A percentile compares a stretch with the other conserved stretches of the same genome.
phyloP scores from a whole-genome alignment of 108 stramenopile genomes.

The Discostella stelligeroides region DNA sequence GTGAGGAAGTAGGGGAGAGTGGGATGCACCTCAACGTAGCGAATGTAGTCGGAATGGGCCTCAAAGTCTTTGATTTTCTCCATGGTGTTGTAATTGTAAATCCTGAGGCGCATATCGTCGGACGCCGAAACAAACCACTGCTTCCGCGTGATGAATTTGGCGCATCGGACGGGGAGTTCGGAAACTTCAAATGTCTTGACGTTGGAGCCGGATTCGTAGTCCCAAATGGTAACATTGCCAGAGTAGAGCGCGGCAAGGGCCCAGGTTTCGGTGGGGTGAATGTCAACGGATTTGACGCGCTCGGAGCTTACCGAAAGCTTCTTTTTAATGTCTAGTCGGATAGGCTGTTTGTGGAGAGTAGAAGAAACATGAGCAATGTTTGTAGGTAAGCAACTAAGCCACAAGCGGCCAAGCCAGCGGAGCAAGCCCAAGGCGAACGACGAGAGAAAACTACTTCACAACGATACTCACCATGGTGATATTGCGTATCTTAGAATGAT shows the following conservation, averaged over 20 bases:
- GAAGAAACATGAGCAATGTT: neutral
- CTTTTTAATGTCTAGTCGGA: slow-evolving; percentile 89
- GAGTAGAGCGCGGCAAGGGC: slow-evolving; percentile 96
- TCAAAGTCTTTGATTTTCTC: slow-evolving; percentile 98
- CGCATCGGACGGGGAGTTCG: slow-evolving; percentile 95
- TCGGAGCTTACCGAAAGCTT: slow-evolving; percentile 90
- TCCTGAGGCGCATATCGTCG: slow-evolving; percentile 93
- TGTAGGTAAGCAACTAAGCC: no score
- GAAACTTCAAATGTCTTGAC: slow-evolving; percentile 96
- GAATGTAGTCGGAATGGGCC: slow-evolving; percentile 99
- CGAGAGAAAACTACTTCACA: no score
- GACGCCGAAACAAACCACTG: slow-evolving; percentile 95
- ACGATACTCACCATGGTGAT: no score
- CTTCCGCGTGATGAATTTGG: slow-evolving; percentile 96
- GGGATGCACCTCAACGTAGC: slow-evolving; percentile 97
- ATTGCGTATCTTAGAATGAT: no score
- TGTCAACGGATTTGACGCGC: slow-evolving; percentile 97
- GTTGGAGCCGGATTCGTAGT: slow-evolving; percentile 84
- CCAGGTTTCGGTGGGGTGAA: slow-evolving; percentile 98
- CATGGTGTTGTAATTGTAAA: slow-evolving; percentile 99
- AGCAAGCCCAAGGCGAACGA: no score
- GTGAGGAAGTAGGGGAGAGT: slow-evolving; percentile 91
- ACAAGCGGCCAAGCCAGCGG: no score
- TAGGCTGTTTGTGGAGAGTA: slow-evolving; percentile 60
- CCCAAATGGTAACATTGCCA: slow-evolving; percentile 98